phyloP scores from a whole-genome alignment of 176 grass and related monocot genomes.

The Rhynchospora tenuis region DNA sequence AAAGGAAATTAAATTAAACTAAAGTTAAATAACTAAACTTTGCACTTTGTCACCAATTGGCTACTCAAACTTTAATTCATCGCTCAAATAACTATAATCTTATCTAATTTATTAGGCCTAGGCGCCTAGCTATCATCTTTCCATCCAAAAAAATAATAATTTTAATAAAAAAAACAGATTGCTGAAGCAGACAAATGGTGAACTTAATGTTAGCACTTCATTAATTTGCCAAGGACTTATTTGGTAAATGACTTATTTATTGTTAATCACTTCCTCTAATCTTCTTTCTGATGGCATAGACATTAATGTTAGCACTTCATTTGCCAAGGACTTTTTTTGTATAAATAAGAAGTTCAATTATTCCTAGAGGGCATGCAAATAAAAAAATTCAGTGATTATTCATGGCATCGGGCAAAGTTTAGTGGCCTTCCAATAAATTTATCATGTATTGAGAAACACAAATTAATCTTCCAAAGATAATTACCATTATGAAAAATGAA shows the following conservation, averaged over 20 bases:
- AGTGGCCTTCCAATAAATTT: not conserved
- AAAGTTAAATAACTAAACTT: not conserved
- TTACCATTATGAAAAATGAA: constrained; percentile 98
- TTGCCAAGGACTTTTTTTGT: not conserved
- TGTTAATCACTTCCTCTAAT: too few species aligned
- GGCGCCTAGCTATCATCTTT: not conserved
- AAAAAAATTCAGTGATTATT: not conserved
- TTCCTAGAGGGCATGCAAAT: not conserved
- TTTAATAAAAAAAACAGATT: too few species aligned
- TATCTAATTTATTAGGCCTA: not conserved
- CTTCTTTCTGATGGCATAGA: not conserved
- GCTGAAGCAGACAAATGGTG: not conserved
- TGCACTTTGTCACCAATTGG: too few species aligned
- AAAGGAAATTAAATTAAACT: not conserved
- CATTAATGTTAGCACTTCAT: not conserved
- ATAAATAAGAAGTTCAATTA: not conserved
- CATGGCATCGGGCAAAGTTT: not conserved
- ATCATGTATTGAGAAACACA: not conserved
- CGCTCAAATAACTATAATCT: not conserved
- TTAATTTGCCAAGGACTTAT: too few species aligned
- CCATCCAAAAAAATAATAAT: not conserved
- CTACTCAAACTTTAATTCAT: not conserved
- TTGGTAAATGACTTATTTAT: too few species aligned
- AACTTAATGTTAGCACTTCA: not conserved
- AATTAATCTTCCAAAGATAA: not conserved